A percentile compares a stretch with the other conserved stretches of the same genome.
These are phyloP conservation scores for Melocanna baccifera DNA, from an alignment of 176 grass and related monocot genomes.

Conservation along the genomic window DNA sequence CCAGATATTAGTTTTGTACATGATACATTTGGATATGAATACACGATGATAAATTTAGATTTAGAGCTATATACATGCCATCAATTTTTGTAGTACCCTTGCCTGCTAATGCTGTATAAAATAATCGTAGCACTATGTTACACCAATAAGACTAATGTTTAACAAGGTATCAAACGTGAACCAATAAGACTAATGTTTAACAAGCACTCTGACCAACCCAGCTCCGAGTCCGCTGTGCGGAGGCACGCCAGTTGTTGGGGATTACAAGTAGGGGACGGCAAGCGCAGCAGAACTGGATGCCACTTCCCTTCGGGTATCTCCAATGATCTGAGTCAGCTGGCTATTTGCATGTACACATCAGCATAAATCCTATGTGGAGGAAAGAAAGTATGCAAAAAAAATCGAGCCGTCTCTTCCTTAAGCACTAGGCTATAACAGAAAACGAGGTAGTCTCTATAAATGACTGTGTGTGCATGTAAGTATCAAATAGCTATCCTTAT, in stretches of 20 bases:
- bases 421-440: too few species aligned
- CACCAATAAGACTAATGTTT: background rate
- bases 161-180: background rate
- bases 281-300: constrained; percentile 57
- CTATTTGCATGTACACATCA: too few species aligned
- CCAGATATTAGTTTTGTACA: background rate
- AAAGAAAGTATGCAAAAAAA: too few species aligned
- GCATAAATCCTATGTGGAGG: too few species aligned
- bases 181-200: background rate
- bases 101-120: background rate
- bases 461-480: too few species aligned
- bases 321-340: too few species aligned
- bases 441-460: too few species aligned
- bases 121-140: background rate
- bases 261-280: constrained; percentile 70
- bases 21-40: background rate
- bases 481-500: too few species aligned
- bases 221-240: constrained; percentile 82
- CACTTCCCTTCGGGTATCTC: constrained; percentile 82
- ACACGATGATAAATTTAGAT: background rate
- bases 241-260: constrained; percentile 82
- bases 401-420: too few species aligned
- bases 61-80: background rate
- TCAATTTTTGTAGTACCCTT: constrained; percentile 7
- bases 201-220: constrained; percentile 8